Base-by-base conservation (phyloP, 345 rosid species). In the Heritiera littoralis region DNA sequence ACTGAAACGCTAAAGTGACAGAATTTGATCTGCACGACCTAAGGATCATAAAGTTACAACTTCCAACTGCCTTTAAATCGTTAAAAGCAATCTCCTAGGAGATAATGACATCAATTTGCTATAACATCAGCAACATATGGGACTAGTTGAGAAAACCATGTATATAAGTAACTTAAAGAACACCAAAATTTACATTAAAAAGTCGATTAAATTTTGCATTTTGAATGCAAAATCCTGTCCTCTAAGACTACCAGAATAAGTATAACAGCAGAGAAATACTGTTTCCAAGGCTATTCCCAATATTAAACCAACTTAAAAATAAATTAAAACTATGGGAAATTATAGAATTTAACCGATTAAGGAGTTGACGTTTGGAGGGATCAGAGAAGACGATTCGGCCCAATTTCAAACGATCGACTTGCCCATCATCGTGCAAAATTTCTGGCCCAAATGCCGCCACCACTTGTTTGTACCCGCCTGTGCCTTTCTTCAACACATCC, bases 351-450 rank as follows among this genome's bases (percentile, higher is more conserved):
- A 86, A 96, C 98, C 92, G 77, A 86, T 92, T 92, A 64, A 96
- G 88, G 48, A 91, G 88, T 79, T 94, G 93, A 58, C 98, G 98
- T 81, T 92, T 91, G 74, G 83, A 83, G 73, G 91, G 83, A 74
- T 92, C 91, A 17, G 95, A 91, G 88, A 94, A 96, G n/a, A 94
- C 99, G 10, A 90, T 86, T 79, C 80, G 97, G 49, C 95, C 98
- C 15, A 95, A 86, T 78, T 91, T 93, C 10, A 89, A 80, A 61
- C 98, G 79, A 78, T 95, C 92, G 1, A 92, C 89, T 78, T 91
- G 93, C 65, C 93, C 81, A 77, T 82, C 88, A 32, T 88, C 82
- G 72, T 69, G 91, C 18, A 92, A 80, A 80, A 89, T 90, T 56
- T 87, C 93, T 40, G 87, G 89, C 41, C 97, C 93, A 56, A 89